Base-by-base conservation (phyloP, 225 moss, liverwort and hornwort genomes). In the Polytrichum formosum region DNA sequence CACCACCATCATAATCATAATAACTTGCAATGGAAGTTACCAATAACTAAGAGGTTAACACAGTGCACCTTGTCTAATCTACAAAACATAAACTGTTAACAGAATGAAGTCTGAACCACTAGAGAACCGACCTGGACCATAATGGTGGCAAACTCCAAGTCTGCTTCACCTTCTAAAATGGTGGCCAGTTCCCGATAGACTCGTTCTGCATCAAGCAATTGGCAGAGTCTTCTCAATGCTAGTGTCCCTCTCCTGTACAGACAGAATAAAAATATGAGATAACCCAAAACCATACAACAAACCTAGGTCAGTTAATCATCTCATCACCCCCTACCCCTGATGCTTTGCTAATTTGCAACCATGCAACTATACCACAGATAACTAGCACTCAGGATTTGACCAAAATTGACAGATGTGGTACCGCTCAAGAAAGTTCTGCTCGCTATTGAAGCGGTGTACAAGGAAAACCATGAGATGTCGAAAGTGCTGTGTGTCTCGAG, bases 381-480 rank as follows among this genome's bases (percentile, higher is more conserved):
- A 46, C 16, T 46, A 46, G 16, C 3, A 46, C 46, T 46, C 46
- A 46, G 16, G 16, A 16, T 46, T 46, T 46, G 46, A 46, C 46
- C 46, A 58, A 58, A 7, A 58, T 20, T 58, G 20, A 23, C 46
- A 16, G 46, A 46, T 13, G 46, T 37, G 46, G 20, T 87, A 97
- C 93, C 84, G 87, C 83, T 93, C 92, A 71, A 97, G 92, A 59
- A 93, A 86, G 59, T 84, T 75, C 18, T 83, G 89, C 70, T 88
- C 90, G 59, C 76, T 86, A 76, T 91, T 88, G 80, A 93, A 97
- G 64, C 89, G 90, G 73, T 79, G 92, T 64, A 90, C 87, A 55
- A 97, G 89, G 76, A 89, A 92, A 67, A 82, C 84, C 92, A 93
- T 93, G 31, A 93, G 85, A 73, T 84, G 90, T 59, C 86, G 92